A percentile compares a stretch with the other conserved stretches of the same genome.
Evolutionary conservation across 345 rosid genomes (phyloP).

Genomic region (Gossypium herbaceum): DNA sequence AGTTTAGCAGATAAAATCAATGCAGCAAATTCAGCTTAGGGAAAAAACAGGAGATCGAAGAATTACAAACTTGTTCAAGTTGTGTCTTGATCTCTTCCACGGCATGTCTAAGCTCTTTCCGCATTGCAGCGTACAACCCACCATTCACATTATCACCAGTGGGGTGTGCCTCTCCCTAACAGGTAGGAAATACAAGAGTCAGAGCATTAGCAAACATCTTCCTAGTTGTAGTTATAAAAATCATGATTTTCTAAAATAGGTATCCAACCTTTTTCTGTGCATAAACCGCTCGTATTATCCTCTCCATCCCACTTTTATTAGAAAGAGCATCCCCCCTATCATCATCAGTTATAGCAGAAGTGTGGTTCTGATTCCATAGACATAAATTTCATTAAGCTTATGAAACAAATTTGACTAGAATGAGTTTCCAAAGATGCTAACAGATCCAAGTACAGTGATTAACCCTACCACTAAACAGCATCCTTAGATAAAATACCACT

Average conservation of each 20-base stretch:
- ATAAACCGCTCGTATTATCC: conserved; percentile 65
- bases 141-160: conserved; percentile 36
- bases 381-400: conserved; percentile 1
- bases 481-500: neutral
- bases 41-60: neutral
- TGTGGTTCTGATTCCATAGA: conserved; percentile 56
- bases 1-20: conserved; percentile 9
- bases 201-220: neutral
- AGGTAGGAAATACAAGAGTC: conserved; percentile 17
- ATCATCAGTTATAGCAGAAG: conserved; percentile 82
- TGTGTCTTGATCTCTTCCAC: conserved; percentile 63
- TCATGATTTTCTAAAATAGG: conserved; percentile 14
- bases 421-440: conserved; percentile 9
- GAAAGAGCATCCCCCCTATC: conserved; percentile 54
- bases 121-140: conserved; percentile 59
- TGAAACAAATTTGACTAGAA: neutral
- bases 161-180: conserved; percentile 46
- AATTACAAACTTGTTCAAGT: conserved; percentile 46
- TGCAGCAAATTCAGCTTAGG: conserved; percentile 2
- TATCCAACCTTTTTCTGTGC: conserved; percentile 66
- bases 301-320: conserved; percentile 48
- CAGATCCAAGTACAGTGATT: neutral
- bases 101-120: conserved; percentile 66
- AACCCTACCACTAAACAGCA: conserved; percentile 14
- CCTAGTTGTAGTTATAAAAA: neutral